Evolutionary conservation across 2,329 filamentous ascomycete genomes (phyloP).

Genomic region (Leptodontidium sp.): DNA sequence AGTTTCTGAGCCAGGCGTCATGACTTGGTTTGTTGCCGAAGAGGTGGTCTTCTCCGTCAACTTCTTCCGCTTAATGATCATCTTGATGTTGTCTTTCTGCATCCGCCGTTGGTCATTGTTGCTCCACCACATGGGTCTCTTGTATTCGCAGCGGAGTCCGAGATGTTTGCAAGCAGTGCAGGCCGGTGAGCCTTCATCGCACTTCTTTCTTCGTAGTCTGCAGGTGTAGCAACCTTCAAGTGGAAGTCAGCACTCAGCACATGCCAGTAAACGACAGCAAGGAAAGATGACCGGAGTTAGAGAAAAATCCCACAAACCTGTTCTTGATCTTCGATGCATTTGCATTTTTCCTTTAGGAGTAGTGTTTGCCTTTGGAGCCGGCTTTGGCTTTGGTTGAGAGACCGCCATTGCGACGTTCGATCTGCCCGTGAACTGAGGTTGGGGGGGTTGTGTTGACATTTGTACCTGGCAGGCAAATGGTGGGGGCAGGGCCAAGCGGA

Average conservation of each 20-base stretch:
- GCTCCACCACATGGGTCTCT: slow-evolving; percentile 96
- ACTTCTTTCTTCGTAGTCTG: slow-evolving; percentile 73
- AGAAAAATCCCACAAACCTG: slow-evolving; percentile 70
- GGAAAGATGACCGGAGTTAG: slow-evolving; percentile 40
- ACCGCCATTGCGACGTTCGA: slow-evolving; percentile 61
- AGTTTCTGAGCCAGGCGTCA: slow-evolving; percentile 61
- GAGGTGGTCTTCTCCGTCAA: slow-evolving; percentile 81
- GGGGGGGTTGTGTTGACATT: slow-evolving; percentile 74
- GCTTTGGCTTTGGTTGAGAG: slow-evolving; percentile 67
- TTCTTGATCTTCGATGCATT: slow-evolving; percentile 93
- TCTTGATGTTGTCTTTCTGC: slow-evolving; percentile 96
- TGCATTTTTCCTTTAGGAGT: slow-evolving; percentile 76
- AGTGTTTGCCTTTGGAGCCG: slow-evolving; percentile 61
- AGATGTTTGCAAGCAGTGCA: slow-evolving; percentile 74
- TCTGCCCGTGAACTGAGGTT: slow-evolving; percentile 54
- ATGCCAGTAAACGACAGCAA: slow-evolving; percentile 56
- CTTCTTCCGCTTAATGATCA: slow-evolving; percentile 97
- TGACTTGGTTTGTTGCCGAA: slow-evolving; percentile 57
- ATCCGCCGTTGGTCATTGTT: slow-evolving; percentile 85
- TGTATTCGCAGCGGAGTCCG: slow-evolving; percentile 91
- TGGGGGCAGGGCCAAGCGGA: slow-evolving; percentile 42
- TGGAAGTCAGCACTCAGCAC: slow-evolving; percentile 59
- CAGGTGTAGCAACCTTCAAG: slow-evolving; percentile 71
- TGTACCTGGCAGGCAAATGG: slow-evolving; percentile 46
- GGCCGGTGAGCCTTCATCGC: slow-evolving; percentile 68